Conservation (phyloP, 2,329 filamentous ascomycete genomes). For the Pseudogymnoascus pannorum region DNA sequence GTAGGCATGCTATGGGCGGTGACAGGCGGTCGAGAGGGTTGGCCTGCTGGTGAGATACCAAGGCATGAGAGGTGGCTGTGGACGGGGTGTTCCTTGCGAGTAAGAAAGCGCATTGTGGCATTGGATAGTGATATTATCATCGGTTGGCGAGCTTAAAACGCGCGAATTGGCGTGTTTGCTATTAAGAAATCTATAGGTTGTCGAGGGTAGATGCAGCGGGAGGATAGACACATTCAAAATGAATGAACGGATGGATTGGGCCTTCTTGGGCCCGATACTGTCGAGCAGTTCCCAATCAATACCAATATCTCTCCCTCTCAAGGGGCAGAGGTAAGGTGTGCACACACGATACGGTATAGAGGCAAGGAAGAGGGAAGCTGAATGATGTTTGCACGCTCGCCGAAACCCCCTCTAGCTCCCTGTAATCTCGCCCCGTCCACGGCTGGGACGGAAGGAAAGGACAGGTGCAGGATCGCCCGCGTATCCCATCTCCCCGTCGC, state of each 20-base stretch:
- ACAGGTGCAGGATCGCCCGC: constrained; percentile 1
- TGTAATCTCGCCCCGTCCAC: background rate
- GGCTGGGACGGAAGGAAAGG: background rate
- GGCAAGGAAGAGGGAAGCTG: background rate
- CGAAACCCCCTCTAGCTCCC: constrained; percentile 1
- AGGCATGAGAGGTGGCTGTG: background rate
- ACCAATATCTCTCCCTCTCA: background rate
- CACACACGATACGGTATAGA: background rate
- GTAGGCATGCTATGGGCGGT: background rate
- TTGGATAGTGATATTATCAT: background rate
- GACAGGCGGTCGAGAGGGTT: background rate
- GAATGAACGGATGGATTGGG: background rate
- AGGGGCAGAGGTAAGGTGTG: background rate
- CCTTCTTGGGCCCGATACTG: background rate
- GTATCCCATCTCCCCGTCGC: background rate
- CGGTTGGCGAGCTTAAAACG: background rate
- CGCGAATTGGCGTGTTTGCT: background rate
- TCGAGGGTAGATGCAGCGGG: background rate
- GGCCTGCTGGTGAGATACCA: background rate
- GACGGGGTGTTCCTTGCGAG: background rate
- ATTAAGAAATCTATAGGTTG: background rate
- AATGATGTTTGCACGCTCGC: background rate
- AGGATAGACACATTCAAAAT: background rate
- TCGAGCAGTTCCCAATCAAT: background rate
- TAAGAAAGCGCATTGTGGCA: background rate